Base-by-base conservation (phyloP, 78 protist genomes). In the Creolimax fragrantissima region DNA sequence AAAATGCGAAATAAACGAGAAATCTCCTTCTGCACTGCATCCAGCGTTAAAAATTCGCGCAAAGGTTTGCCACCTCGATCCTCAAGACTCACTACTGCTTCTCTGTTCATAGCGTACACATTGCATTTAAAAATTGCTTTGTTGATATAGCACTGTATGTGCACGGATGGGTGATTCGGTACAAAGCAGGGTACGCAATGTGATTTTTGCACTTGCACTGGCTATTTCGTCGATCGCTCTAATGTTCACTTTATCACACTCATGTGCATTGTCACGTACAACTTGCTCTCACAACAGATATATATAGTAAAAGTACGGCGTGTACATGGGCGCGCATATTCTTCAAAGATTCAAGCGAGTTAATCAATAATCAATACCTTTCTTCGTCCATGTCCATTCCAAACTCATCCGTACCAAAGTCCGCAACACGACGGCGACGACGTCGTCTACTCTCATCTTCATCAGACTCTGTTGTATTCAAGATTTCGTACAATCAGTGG, bases 331-430 rank as follows among this genome's bases (percentile, higher is more conserved):
- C n/a, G n/a, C n/a, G n/a, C n/a, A n/a, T n/a, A n/a, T n/a, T n/a
- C n/a, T n/a, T n/a, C n/a, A n/a, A n/a, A n/a, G n/a, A n/a, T n/a
- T n/a, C n/a, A n/a, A n/a, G n/a, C n/a, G 74, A 58, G 1, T 17
- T 58, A 24, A 32, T 17, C 74, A 58, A 17, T 24, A 24, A 58
- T 17, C 24, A 17, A 32, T 58, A 58, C 74, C 74, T 58, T 58
- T 58, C 74, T 58, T 58, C 74, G 24, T 58, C 74, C 74, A 58
- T 58, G 24, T 58, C 74, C 74, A 58, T 58, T 58, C 74, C 74
- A 58, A 58, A 58, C 88, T 84, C 43, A 84, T 24, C 88, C 88
- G 88, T 32, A 84, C 43, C 88, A 84, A 84, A 36, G 36, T 84
- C 88, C 36, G 43, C 43, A 36, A 35, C 88, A 84, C 35, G 88